Evolutionary conservation across 2,329 filamentous ascomycete genomes (phyloP), one percentile per base, ranked within the genome.

Genomic region (Mycosphaerella sp.): DNA sequence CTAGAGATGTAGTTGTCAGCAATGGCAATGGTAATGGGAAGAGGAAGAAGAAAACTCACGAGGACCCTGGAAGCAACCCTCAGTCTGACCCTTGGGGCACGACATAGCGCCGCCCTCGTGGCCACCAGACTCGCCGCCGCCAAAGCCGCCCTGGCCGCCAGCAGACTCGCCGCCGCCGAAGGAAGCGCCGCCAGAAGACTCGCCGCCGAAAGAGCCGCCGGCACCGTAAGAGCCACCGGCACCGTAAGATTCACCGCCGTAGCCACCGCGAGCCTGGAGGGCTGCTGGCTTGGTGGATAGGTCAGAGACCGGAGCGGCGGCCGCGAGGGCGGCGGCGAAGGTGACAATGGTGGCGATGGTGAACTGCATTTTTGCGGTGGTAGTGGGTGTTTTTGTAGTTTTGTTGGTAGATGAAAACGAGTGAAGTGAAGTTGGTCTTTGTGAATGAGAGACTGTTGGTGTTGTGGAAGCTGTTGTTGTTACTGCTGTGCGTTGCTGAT

Each of bases 281-380:
- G n/a, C 29, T 11, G 45, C 42, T 38, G 48, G 26, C 34, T 36
- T n/a, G 34, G 10, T 4, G 9, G 34, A 36, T 36, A 3, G 34
- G 34, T 36, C 34, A 8, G 34, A 36, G 26, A 38, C 43, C 26
- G 53, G 53, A 17, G 47, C 53, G 12, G 53, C 53, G 21, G 40
- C 48, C 23, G 36, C 53, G 23, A 55, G 11, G 31, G 53, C 48
- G 34, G 38, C 46, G 29, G 51, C 43, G 53, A 32, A 41, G 32
- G 41, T 29, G n/a, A 43, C 17, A 29, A 51, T 31, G 14, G 53
- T 44, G 53, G 48, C n/a, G 43, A 43, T 41, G 32, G 44, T 51
- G 43, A 55, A 47, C 38, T 55, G 47, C 53, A 55, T 55, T 14
- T 38, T 51, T 39, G 43, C 49, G 49, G 43, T 40, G 29, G 6